Evolutionary conservation across 1,139 yeast species (phyloP).

Genomic region (Geotrichum reessii): DNA sequence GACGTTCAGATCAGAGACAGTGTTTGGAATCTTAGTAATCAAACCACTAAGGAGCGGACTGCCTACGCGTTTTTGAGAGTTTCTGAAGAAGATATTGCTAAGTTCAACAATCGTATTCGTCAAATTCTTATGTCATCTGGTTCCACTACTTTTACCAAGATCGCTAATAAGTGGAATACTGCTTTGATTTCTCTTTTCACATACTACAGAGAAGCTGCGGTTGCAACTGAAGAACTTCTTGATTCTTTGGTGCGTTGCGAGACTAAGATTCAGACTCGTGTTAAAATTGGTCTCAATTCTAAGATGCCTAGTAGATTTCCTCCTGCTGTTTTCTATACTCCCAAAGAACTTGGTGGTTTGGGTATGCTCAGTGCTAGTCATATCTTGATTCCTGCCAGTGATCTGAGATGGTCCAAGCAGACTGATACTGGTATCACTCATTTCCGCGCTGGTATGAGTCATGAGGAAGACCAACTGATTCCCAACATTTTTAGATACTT

Average conservation of each 20-base stretch:
- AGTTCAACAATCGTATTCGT: slow-evolving; percentile 76
- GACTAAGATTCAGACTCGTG: slow-evolving; percentile 88
- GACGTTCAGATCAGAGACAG: slow-evolving; percentile 54
- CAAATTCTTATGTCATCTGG: slow-evolving; percentile 95
- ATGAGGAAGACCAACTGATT: slow-evolving; percentile 67
- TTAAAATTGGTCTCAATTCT: slow-evolving; percentile 90
- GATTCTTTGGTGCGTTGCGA: slow-evolving; percentile 87
- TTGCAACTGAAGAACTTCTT: slow-evolving; percentile 70
- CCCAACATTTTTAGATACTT: slow-evolving; percentile 92
- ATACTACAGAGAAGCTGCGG: slow-evolving; percentile 88
- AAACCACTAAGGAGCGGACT: slow-evolving; percentile 71
- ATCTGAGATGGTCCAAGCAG: slow-evolving; percentile 84
- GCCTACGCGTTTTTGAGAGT: slow-evolving; percentile 88
- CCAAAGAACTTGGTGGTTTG: slow-evolving; percentile 92
- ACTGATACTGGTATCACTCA: slow-evolving; percentile 94
- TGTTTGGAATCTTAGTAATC: slow-evolving; percentile 82
- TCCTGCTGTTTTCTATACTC: slow-evolving; percentile 97
- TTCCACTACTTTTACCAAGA: slow-evolving; percentile 88
- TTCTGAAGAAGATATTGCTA: slow-evolving; percentile 68
- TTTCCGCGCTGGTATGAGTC: slow-evolving; percentile 90
- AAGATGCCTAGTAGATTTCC: slow-evolving; percentile 99
- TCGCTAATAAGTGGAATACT: slow-evolving; percentile 95
- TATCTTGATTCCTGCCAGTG: slow-evolving; percentile 89
- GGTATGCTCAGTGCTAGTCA: slow-evolving; percentile 98
- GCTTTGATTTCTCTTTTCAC: slow-evolving; percentile 81